These are phyloP conservation scores for Kuraishia piskuri DNA, from an alignment of 805 yeast genomes.

Conservation along the genomic window DNA sequence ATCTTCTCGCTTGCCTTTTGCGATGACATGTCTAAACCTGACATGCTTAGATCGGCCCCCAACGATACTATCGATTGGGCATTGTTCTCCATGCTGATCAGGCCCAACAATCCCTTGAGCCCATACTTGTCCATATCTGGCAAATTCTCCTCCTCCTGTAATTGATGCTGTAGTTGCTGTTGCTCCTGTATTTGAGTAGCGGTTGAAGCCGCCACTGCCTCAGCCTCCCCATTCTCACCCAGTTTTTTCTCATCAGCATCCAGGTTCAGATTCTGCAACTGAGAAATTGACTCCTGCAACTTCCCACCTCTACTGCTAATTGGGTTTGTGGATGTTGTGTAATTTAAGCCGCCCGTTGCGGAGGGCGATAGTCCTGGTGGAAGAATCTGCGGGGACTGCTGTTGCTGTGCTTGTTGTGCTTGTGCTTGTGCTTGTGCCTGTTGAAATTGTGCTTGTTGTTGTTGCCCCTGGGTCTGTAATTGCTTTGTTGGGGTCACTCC, in stretches of 20 bases:
- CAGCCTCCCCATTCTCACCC: background rate
- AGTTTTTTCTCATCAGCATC: background rate
- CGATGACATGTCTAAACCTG: slow-evolving; percentile 52
- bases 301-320: background rate
- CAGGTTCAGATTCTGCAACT: background rate
- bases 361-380: background rate
- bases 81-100: slow-evolving; percentile 51
- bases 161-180: slow-evolving; percentile 14
- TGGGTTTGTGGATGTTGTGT: background rate
- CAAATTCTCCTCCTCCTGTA: slow-evolving; percentile 12
- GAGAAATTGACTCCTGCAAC: background rate
- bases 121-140: slow-evolving; percentile 58
- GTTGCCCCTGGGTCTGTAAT: background rate
- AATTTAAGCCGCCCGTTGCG: background rate
- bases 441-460: background rate
- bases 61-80: slow-evolving; percentile 61
- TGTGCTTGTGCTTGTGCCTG: background rate
- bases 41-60: slow-evolving; percentile 63
- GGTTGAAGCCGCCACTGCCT: background rate
- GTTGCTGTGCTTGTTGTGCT: slow-evolving; percentile 7
- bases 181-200: slow-evolving; percentile 1
- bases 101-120: slow-evolving; percentile 49
- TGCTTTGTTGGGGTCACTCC: background rate
- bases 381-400: background rate
- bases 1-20: slow-evolving; percentile 32